Base-by-base conservation (phyloP, 352 stramenopile species). In the Phytophthora pseudosyringae region DNA sequence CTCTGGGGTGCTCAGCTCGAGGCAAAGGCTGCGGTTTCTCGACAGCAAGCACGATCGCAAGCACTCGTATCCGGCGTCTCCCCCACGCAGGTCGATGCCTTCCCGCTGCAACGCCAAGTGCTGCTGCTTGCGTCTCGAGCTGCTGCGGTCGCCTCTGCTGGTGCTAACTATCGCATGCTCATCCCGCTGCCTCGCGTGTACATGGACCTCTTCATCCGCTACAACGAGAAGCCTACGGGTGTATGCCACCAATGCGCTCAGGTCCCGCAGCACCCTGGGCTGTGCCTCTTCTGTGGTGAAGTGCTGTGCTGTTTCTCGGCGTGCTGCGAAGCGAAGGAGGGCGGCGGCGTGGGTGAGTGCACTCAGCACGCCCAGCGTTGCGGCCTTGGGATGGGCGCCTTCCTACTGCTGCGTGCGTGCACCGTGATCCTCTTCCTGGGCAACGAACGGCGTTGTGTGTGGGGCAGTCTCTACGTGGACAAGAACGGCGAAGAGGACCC, bases 401-500 rank as follows among this genome's bases (percentile, higher is more conserved):
- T 91, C 47, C 59, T 95, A 40, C 54, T 95, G 31, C 63, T 95
- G 40, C 81, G 83, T 25, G 86, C 86, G 11, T 95, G 86, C 45
- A 93, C 86, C 3, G 86, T 94, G 53, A 84, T 95, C 32, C 63
- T 95, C n/a, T 90, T 95, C 29, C 56, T 95, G 38, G 86, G 86
- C 5, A 90, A 93, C 50, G 83, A 90, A 64, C 73, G 84, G 2
- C 83, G 86, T 38, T 93, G 86, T 41, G 83, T 95, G 12, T 95
- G 86, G 84, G 86, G 84, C 15, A 91, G 81, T 65, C 59, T 95
- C 32, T 93, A 95, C 59, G 78, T 95, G 31, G 86, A 95, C 75
- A 90, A 89, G 65, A 95, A 95, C 50, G 84, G 83, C 47, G 86
- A 95, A 74, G 86, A 95, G 62, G 86, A 95, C 46, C 80, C 81